A percentile compares a stretch with the other conserved stretches of the same genome.
Evolutionary conservation across 2,329 filamentous ascomycete genomes (phyloP).

Genomic region (Penicillium sp.): DNA sequence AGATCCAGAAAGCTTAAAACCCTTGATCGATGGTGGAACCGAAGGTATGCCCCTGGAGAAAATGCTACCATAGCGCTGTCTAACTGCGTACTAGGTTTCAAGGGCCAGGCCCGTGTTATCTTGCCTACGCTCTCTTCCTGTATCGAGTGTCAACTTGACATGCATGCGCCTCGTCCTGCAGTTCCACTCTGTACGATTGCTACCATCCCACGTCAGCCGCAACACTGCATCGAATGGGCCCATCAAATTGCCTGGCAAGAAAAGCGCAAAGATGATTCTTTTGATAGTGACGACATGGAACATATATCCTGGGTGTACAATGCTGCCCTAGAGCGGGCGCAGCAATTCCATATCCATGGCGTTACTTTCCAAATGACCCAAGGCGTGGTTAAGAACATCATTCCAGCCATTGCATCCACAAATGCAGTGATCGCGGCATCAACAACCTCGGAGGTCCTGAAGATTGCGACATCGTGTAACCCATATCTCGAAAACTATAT

Average conservation of each 20-base stretch:
- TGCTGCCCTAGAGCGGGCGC: slow-evolving; percentile 77
- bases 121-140: slow-evolving; percentile 91
- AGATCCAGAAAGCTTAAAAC: slow-evolving; percentile 84
- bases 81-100: slow-evolving; percentile 68
- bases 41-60: slow-evolving; percentile 61
- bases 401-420: slow-evolving; percentile 95
- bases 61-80: not conserved
- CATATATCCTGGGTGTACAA: slow-evolving; percentile 97
- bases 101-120: slow-evolving; percentile 92
- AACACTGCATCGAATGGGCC: slow-evolving; percentile 99
- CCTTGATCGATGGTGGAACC: slow-evolving; percentile 93
- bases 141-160: slow-evolving; percentile 97
- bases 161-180: slow-evolving; percentile 96
- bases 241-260: slow-evolving; percentile 97
- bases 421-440: slow-evolving; percentile 95
- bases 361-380: slow-evolving; percentile 96
- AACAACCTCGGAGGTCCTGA: slow-evolving; percentile 96
- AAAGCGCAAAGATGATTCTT: slow-evolving; percentile 76
- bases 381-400: slow-evolving; percentile 99
- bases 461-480: slow-evolving; percentile 82
- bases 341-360: slow-evolving; percentile 87
- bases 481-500: slow-evolving; percentile 92
- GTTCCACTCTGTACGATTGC: slow-evolving; percentile 96
- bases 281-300: slow-evolving; percentile 95
- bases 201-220: slow-evolving; percentile 92